Evolutionary conservation across 208 protist species (phyloP), one percentile per base, ranked within the genome.

Genomic region (Acanthamoeba healyi): DNA sequence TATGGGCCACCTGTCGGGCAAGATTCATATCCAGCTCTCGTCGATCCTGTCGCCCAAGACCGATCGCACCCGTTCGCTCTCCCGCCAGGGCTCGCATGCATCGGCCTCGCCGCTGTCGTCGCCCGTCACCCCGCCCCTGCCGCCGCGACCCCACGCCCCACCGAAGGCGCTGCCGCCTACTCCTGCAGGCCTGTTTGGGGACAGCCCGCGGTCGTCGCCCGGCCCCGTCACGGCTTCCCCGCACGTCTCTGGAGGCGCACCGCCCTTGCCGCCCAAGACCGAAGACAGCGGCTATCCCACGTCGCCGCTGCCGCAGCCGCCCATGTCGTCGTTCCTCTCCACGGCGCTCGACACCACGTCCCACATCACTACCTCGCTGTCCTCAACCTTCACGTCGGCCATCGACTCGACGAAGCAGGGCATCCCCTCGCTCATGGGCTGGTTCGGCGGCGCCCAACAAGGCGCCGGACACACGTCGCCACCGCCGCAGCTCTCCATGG

Each of bases 21-120:
- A 65, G 54, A 42, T 88, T 29, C 81, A 88, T n/a, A 88, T 88
- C 17, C 10, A 61, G 81, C 81, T 58, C 29, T 88, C 81, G 38
- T 36, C 70, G 36, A 32, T 79, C 70, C 6, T 79, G 34, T 79
- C 70, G 29, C 36, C 70, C 70, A 79, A 79, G 70, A n/a, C n/a
- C n/a, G n/a, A n/a, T n/a, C n/a, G n/a, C n/a, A n/a, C n/a, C n/a
- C n/a, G n/a, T n/a, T 38, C 70, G 10, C 70, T 42, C 70, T 12
- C 7, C 38, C 70, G 70, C 7, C 10, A 79, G 70, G 70, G 12
- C 29, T 42, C 70, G 10, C 10, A 36, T 17, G 70, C 70, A 7
- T 24, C 70, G 14, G 10, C 70, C 4, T 79, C 70, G n/a, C 24
- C 36, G 6, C 10, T n/a, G 15, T 38, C 70, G 6, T 79, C 70